Evolutionary conservation across 1,139 yeast genomes (phyloP).

Genomic region (Blastobotrys capitulatus): DNA sequence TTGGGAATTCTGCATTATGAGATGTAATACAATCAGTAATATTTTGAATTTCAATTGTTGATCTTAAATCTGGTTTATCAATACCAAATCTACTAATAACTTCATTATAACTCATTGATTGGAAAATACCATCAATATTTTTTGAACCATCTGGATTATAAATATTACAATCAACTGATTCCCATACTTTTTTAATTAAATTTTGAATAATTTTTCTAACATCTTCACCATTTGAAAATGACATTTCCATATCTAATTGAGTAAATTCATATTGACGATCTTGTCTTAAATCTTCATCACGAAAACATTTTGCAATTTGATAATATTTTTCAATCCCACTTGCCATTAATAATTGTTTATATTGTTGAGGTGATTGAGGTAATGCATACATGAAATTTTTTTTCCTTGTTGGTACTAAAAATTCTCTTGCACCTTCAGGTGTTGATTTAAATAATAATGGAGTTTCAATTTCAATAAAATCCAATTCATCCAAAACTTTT

Average conservation of each 20-base stretch:
- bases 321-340: conserved; percentile 83
- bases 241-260: conserved; percentile 91
- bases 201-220: conserved; percentile 63
- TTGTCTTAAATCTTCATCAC: conserved; percentile 91
- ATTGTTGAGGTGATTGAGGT: conserved; percentile 97
- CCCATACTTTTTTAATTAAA: conserved; percentile 55
- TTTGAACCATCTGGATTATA: neutral
- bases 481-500: conserved; percentile 38
- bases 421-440: conserved; percentile 97
- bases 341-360: conserved; percentile 90
- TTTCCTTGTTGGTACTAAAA: conserved; percentile 82
- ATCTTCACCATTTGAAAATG: conserved; percentile 64
- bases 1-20: conserved; percentile 45
- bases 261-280: conserved; percentile 98
- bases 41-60: conserved; percentile 44
- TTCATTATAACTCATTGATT: conserved; percentile 50
- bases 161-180: conserved; percentile 7
- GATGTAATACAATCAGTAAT: conserved; percentile 41
- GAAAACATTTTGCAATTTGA: conserved; percentile 88
- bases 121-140: neutral
- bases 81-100: conserved; percentile 77
- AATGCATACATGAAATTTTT: conserved; percentile 67
- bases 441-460: conserved; percentile 91
- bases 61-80: conserved; percentile 88
- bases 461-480: conserved; percentile 83